Evolutionary conservation across 306 rosid genomes (phyloP).

Genomic region (Echinosophora koreensis): DNA sequence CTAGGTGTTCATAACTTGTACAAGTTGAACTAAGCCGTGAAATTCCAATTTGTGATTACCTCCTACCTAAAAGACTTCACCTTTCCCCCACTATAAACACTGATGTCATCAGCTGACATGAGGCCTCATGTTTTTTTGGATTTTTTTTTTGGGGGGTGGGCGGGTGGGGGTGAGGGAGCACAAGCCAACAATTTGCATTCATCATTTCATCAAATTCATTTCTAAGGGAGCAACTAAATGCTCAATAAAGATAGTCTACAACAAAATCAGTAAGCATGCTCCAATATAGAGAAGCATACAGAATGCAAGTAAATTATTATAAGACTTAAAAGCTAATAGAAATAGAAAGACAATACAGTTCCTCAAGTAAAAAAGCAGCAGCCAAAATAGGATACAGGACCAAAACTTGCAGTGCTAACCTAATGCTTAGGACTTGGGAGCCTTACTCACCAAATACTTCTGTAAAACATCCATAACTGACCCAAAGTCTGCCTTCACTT

Average conservation of each 20-base stretch:
- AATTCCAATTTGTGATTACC: constrained; percentile 19
- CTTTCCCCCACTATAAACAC: neutral
- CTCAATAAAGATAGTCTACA: constrained; percentile 52
- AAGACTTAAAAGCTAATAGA: constrained; percentile 37
- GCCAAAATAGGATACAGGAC: constrained; percentile 23
- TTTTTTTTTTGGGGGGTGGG: neutral
- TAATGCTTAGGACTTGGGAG: constrained; percentile 60
- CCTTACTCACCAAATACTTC: constrained; percentile 80
- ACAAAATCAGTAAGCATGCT: constrained; percentile 43
- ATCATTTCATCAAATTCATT: constrained; percentile 39
- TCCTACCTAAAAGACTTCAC: neutral
- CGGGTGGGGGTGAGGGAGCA: neutral
- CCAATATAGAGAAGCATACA: constrained; percentile 39
- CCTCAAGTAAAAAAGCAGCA: constrained; percentile 33
- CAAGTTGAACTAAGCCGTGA: neutral
- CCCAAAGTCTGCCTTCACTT: constrained; percentile 85
- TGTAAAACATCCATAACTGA: constrained; percentile 91
- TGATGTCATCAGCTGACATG: constrained; percentile 10
- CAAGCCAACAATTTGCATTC: constrained; percentile 30
- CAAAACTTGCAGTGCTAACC: constrained; percentile 46
- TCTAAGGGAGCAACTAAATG: constrained; percentile 32
- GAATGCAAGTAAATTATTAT: constrained; percentile 44
- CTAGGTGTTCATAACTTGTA: neutral
- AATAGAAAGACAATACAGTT: constrained; percentile 33
- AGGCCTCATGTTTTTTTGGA: neutral